phyloP scores from a whole-genome alignment of 2,329 filamentous ascomycete species.

The Pestalotiopsis fici region DNA sequence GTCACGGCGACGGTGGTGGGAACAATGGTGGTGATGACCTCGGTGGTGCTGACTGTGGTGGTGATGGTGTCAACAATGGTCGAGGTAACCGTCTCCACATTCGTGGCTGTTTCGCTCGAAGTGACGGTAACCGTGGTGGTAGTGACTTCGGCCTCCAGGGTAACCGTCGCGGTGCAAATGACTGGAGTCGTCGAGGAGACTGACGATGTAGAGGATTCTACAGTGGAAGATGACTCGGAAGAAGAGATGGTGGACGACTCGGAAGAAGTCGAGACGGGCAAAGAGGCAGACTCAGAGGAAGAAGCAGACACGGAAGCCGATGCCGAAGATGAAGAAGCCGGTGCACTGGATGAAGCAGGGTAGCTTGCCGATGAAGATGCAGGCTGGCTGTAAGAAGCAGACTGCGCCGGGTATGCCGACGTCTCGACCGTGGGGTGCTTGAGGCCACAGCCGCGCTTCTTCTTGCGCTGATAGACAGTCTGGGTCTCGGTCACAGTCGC shows the following conservation, averaged over 20 bases:
- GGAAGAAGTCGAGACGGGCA: no score
- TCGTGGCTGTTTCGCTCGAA: not conserved
- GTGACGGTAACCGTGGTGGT: not conserved
- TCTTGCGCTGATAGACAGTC: not conserved
- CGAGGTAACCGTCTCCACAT: not conserved
- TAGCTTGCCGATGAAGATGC: not conserved
- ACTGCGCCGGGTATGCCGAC: not conserved
- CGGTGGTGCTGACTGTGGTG: not conserved
- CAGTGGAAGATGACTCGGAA: not conserved
- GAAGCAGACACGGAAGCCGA: no score
- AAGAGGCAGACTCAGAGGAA: no score
- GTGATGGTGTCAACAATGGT: not conserved
- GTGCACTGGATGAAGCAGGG: not conserved
- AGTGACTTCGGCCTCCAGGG: not conserved
- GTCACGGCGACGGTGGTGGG: not conserved
- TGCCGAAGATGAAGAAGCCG: no score
- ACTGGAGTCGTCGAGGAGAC: not conserved
- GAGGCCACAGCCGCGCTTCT: not conserved
- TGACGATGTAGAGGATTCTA: not conserved
- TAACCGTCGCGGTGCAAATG: not conserved
- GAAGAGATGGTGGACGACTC: not conserved
- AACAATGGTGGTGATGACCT: not conserved
- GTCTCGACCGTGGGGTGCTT: not conserved
- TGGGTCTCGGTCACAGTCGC: not conserved
- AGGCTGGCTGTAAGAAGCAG: not conserved